Conservation (phyloP, 495 filamentous ascomycete genomes). For the Aspergillus sclerotiicarbonarius region DNA sequence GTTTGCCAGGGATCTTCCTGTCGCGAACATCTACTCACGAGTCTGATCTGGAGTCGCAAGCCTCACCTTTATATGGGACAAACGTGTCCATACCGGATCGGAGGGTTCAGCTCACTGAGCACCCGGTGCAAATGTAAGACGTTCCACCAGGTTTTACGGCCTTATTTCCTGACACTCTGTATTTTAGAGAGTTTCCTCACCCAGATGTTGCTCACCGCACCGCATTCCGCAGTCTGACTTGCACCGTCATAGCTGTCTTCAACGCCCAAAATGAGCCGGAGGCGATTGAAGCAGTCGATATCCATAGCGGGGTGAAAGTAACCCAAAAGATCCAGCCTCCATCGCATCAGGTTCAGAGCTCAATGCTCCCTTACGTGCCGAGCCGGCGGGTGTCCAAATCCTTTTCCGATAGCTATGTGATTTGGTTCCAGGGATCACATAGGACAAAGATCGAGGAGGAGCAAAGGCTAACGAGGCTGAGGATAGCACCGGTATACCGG, state of each 20-base stretch:
- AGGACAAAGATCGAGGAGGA: slow-evolving; percentile 1
- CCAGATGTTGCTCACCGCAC: neutral
- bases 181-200: slow-evolving; percentile 5
- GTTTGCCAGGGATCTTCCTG: neutral
- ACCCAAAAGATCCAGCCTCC: neutral
- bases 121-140: slow-evolving; percentile 12
- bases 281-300: slow-evolving; percentile 7
- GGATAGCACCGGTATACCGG: slow-evolving; percentile 7
- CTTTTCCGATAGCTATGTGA: neutral
- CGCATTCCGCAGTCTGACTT: slow-evolving; percentile 2
- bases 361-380: slow-evolving; percentile 8
- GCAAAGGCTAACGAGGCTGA: neutral
- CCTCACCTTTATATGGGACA: neutral
- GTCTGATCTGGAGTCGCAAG: neutral
- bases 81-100: slow-evolving; percentile 3
- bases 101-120: slow-evolving; percentile 1
- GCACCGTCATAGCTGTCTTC: slow-evolving; percentile 2
- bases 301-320: slow-evolving; percentile 3
- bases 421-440: slow-evolving; percentile 12
- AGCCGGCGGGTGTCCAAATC: neutral
- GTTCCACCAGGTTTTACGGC: neutral
- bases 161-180: neutral
- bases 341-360: neutral
- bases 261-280: neutral
- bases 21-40: neutral